Evolutionary conservation across 768 basidiomycete genomes (phyloP), one percentile per base, ranked within the genome.

Genomic region (Tylopilus vinaceipallidus): DNA sequence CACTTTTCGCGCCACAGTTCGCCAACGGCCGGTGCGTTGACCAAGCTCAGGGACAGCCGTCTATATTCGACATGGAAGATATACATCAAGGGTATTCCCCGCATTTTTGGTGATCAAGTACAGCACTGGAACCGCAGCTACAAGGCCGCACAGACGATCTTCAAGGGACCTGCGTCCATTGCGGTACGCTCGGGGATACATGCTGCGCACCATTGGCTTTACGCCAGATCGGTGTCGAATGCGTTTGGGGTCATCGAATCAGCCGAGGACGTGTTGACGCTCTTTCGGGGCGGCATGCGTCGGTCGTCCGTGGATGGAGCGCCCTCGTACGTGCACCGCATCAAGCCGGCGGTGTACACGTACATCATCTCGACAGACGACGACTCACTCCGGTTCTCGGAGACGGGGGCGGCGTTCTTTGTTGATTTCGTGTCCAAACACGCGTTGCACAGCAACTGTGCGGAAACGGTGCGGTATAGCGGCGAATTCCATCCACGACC

Each of bases 371-470:
- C 84, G 4, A 71, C 79, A 6, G 82, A 85, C 46, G 89, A 88
- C 68, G 81, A 88, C 53, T 78, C 86, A 9, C 75, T 91, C 55
- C 79, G 90, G 19, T 91, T 92, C 69, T 90, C 88, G 23, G 90
- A 91, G 66, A 93, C 90, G 3, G 89, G 89, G 14, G 88, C 88
- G 11, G 84, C 87, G 29, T 92, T 92, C 70, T 88, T 90, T 59
- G 87, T 91, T 53, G 87, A 91, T 67, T 86, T 91, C 62, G 86
- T 84, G 36, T 87, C 85, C 23, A 93, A 94, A 68, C 91, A 93
- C 61, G 91, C 88, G 5, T 74, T 93, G 62, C 90, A 92, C 69
- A 75, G 83, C 35, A 87, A 89, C 63, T 88, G 88, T 62, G 75
- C 76, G 14, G 73, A 76, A 52, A 65, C 70, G 14, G 88, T 91